These are phyloP conservation scores for Limnanthes douglasii DNA, from an alignment of 345 rosid species.

Conservation along the genomic window DNA sequence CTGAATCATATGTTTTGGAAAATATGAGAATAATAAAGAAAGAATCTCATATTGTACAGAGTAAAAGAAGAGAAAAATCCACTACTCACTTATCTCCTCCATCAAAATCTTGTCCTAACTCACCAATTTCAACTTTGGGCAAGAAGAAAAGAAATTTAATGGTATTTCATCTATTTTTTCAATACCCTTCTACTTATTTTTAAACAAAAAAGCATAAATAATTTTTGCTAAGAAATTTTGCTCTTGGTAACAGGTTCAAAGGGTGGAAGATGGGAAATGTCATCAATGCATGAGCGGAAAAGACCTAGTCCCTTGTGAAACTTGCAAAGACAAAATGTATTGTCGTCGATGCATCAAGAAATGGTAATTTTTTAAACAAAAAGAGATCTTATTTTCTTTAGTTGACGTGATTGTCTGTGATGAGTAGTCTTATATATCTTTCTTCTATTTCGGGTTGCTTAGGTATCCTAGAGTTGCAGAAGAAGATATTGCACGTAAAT, in stretches of 20 bases:
- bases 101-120: no score
- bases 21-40: no score
- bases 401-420: background rate
- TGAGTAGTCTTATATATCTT: background rate
- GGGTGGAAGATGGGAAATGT: conserved; percentile 17
- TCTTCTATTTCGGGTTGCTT: conserved; percentile 3
- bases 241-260: conserved; percentile 23
- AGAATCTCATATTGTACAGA: no score
- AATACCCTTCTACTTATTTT: no score
- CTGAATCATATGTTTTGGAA: no score
- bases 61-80: no score
- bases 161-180: no score
- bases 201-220: no score
- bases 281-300: conserved; percentile 65
- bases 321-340: conserved; percentile 26
- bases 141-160: no score
- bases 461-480: conserved; percentile 68
- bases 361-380: conserved; percentile 31
- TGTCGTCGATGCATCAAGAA: conserved; percentile 41
- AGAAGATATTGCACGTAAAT: conserved; percentile 29
- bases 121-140: no score
- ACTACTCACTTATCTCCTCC: no score
- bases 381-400: background rate
- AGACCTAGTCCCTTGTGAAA: conserved; percentile 35
- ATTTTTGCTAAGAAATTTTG: no score